Conservation (phyloP, 345 rosid species). For the Melaleuca alternifolia region DNA sequence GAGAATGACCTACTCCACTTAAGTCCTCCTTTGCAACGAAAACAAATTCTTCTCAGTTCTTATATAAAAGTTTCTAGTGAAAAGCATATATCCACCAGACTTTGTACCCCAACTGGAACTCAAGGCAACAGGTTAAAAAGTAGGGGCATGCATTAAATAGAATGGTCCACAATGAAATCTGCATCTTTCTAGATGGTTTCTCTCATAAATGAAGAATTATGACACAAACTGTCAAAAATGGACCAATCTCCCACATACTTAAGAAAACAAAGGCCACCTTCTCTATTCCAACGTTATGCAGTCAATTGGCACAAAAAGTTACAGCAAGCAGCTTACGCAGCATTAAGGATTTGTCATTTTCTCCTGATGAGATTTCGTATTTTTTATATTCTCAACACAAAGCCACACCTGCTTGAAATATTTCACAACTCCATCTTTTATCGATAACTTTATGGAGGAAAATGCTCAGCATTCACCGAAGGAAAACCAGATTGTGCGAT, state of each 20-base stretch:
- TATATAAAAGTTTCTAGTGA: neutral
- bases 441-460: conserved; percentile 38
- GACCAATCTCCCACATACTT: neutral
- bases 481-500: conserved; percentile 47
- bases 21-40: neutral
- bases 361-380: neutral
- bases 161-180: neutral
- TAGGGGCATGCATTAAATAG: neutral
- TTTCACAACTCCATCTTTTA: neutral
- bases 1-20: neutral
- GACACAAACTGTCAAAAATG: neutral
- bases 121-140: neutral
- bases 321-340: neutral
- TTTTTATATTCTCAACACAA: neutral
- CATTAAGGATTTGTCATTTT: neutral
- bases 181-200: neutral
- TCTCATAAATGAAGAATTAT: neutral
- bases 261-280: neutral
- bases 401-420: neutral
- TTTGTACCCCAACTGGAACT: neutral
- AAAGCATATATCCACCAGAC: neutral
- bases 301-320: neutral
- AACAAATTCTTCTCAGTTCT: neutral
- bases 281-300: neutral
- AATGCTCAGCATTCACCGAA: conserved; percentile 65